Evolutionary conservation across 2,329 filamentous ascomycete genomes (phyloP), one percentile per base, ranked within the genome.

Genomic region (Coniochaeta pulveracea): DNA sequence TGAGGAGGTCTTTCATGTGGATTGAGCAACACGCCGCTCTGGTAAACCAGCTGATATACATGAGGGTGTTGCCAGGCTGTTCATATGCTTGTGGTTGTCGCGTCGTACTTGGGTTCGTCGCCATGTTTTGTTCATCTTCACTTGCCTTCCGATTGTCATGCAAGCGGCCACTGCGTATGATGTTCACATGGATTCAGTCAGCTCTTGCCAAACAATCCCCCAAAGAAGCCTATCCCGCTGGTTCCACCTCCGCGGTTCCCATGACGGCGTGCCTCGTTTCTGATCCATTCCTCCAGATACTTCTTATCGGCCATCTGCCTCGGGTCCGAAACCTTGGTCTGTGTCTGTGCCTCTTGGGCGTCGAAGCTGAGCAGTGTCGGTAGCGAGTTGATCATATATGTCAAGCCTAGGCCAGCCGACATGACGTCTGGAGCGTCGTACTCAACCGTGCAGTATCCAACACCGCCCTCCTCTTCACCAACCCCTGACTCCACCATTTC

Each of bases 1-100:
- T 14, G 75, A 82, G 50, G 77, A 83, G 56, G 76, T 83, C 3
- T 84, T 83, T 48, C 76, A 78, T 48, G 51, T 58, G 34, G 55
- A 69, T 17, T 77, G 32, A 40, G 14, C 28, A 33, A 31, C n/a
- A n/a, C n/a, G n/a, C n/a, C n/a, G n/a, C n/a, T n/a, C n/a, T n/a
- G n/a, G n/a, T n/a, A n/a, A n/a, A n/a, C n/a, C n/a, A n/a, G n/a
- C n/a, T n/a, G n/a, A n/a, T n/a, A n/a, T n/a, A n/a, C n/a, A n/a
- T n/a, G n/a, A n/a, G n/a, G n/a, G n/a, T n/a, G n/a, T n/a, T n/a
- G n/a, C n/a, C n/a, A n/a, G n/a, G n/a, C n/a, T n/a, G n/a, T n/a
- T n/a, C n/a, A n/a, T n/a, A n/a, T n/a, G n/a, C n/a, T n/a, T n/a
- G n/a, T n/a, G n/a, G n/a, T n/a, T n/a, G n/a, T n/a, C n/a, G n/a